Base-by-base conservation (phyloP, 148 eudicot species). In the Fagopyrum homotropicum region DNA sequence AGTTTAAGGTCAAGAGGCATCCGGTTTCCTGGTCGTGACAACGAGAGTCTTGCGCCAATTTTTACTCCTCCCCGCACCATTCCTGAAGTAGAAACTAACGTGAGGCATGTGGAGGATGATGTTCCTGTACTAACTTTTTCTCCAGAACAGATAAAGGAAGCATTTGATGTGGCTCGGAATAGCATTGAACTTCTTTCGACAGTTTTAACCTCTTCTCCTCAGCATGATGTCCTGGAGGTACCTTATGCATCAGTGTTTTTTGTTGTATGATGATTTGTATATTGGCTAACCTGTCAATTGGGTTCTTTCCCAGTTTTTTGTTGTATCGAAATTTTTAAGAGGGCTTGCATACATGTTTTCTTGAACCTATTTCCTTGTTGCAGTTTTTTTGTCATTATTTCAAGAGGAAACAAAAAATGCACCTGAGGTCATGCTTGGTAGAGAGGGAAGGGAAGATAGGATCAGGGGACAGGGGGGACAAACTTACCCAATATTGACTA, bases 111-210 rank as follows among this genome's bases (percentile, higher is more conserved):
- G 43, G 86, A 86, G 72, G 85, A 79, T 75, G 97, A 92, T 48
- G 76, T 86, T 78, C 97, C 94, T 75, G 86, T 69, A 52, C 83
- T 81, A 55, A 80, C 81, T 50, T 83, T 90, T 76, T 90, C 98
- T 45, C 82, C 94, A 59, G 98, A 92, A 80, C 91, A 89, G 77
- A 85, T 89, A n/a, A 92, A 92, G 85, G 99, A 92, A 83, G 94
- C 98, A 45, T 96, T 96, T 82, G 91, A 92, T 79, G 98, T 96
- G 84, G 98, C 99, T n/a, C 82, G 93, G 29, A 96, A 96, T 77
- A 84, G 93, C 75, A 78, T 96, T 68, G 99, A 96, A 64, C 99
- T 96, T 81, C 93, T 96, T 35, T 82, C 91, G 56, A 89, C 99
- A 72, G 98, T 96, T 76, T 78, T 92, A 74, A 85, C 99, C 70